These are phyloP conservation scores for Aspergillus flavus DNA, from an alignment of 2,329 filamentous ascomycete genomes.

Conservation along the genomic window DNA sequence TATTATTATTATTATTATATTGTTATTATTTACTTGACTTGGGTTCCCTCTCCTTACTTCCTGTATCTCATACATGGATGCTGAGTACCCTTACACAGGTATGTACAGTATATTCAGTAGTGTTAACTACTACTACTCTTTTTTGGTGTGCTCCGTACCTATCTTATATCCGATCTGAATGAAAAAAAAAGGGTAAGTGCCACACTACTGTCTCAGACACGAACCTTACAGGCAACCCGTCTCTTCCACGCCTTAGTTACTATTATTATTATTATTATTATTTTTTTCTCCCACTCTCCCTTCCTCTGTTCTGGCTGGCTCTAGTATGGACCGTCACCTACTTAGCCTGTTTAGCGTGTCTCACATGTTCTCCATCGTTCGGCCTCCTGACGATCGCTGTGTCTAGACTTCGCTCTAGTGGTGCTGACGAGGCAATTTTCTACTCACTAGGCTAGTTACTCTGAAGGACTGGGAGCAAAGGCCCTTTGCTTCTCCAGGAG, in stretches of 20 bases:
- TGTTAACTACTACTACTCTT: no score
- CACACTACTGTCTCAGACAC: conserved; percentile 22
- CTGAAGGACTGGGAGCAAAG: background rate
- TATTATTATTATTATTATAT: no score
- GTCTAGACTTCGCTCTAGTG: conserved; percentile 8
- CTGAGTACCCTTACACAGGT: background rate
- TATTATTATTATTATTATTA: background rate
- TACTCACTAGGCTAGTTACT: background rate
- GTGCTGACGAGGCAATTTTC: background rate
- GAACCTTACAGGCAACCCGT: conserved; percentile 7
- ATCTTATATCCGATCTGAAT: background rate
- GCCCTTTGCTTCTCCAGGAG: background rate
- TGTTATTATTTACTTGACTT: no score
- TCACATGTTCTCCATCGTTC: conserved; percentile 19
- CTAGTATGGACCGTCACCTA: background rate
- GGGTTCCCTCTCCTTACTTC: no score
- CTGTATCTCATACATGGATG: background rate
- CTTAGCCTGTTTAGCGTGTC: conserved; percentile 12
- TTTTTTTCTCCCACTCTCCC: background rate
- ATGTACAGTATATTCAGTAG: background rate
- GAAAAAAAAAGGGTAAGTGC: background rate
- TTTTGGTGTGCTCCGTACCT: no score
- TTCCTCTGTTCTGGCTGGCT: background rate
- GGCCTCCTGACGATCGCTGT: conserved; percentile 18
- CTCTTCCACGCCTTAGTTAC: background rate